phyloP scores from a whole-genome alignment of 2,329 filamentous ascomycete species.

The Nothophoma quercina region DNA sequence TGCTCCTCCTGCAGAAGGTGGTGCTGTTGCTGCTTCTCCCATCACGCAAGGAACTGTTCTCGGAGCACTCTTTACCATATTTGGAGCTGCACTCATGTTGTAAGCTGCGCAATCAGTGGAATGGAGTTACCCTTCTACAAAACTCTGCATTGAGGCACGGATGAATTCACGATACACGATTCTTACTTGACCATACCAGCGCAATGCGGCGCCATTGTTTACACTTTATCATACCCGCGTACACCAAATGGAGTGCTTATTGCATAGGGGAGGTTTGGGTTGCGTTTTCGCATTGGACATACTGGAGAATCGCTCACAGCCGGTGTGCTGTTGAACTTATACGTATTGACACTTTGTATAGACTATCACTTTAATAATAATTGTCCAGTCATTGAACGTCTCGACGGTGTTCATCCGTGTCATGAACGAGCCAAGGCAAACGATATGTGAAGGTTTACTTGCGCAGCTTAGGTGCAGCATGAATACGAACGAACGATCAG shows the following conservation, averaged over 20 bases:
- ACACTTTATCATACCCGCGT: conserved; percentile 1
- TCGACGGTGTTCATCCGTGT: too few relatives aligned
- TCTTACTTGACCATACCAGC: neutral
- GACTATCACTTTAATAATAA: conserved; percentile 8
- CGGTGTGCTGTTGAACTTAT: neutral
- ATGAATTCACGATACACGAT: conserved; percentile 5
- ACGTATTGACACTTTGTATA: conserved; percentile 2
- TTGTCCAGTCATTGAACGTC: neutral
- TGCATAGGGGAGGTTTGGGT: neutral
- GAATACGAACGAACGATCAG: too few relatives aligned
- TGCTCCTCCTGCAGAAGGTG: conserved; percentile 25
- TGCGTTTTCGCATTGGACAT: neutral
- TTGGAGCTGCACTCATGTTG: conserved; percentile 23
- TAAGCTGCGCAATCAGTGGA: conserved; percentile 14
- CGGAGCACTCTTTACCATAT: conserved; percentile 11
- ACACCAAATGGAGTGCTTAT: neutral
- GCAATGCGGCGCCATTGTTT: neutral
- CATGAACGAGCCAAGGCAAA: neutral
- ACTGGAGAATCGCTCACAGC: neutral
- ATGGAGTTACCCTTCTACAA: conserved; percentile 4
- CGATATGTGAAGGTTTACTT: too few relatives aligned
- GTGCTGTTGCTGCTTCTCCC: conserved; percentile 2
- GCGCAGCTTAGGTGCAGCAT: too few relatives aligned
- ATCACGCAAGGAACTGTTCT: conserved; percentile 13
- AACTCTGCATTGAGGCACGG: neutral